Conservation (phyloP, 176 grass and related monocot genomes). For the Triticum dicoccoides region DNA sequence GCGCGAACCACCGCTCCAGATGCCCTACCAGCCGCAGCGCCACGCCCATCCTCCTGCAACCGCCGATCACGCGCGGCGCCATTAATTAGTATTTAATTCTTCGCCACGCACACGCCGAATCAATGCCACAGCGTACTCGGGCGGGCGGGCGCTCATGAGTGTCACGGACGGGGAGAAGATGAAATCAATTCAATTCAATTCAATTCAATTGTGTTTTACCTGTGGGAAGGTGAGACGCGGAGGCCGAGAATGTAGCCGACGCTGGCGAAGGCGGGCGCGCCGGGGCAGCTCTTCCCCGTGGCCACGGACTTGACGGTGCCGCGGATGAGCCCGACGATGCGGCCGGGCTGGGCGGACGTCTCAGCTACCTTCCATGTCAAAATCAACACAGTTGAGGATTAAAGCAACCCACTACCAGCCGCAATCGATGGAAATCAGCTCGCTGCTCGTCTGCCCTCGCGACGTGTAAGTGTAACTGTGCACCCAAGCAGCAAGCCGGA, state of each 20-base stretch:
- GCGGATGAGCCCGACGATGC: slow-evolving; percentile 75
- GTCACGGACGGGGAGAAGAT: background rate
- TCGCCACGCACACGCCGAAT: background rate
- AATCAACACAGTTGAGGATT: slow-evolving; percentile 4
- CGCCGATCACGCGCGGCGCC: background rate
- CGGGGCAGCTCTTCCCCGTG: slow-evolving; percentile 43
- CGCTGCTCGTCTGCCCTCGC: background rate
- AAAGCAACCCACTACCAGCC: slow-evolving; percentile 17
- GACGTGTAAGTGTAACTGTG: background rate
- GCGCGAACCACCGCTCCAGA: slow-evolving; percentile 74
- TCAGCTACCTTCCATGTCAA: slow-evolving; percentile 71
- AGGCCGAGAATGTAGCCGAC: slow-evolving; percentile 80
- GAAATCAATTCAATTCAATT: background rate
- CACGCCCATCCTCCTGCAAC: slow-evolving; percentile 70
- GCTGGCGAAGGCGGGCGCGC: slow-evolving; percentile 29
- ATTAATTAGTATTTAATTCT: background rate
- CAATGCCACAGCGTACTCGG: background rate
- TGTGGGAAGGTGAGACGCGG: slow-evolving; percentile 54
- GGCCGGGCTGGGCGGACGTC: slow-evolving; percentile 34
- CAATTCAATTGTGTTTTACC: slow-evolving; percentile 16
- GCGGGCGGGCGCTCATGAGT: too few species aligned
- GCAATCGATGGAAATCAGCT: background rate
- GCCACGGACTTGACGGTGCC: slow-evolving; percentile 78
- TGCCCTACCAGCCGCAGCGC: slow-evolving; percentile 44
- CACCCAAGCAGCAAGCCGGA: background rate